Evolutionary conservation across 345 rosid genomes (phyloP), one percentile per base, ranked within the genome.

Genomic region (Eucalyptus virginea): DNA sequence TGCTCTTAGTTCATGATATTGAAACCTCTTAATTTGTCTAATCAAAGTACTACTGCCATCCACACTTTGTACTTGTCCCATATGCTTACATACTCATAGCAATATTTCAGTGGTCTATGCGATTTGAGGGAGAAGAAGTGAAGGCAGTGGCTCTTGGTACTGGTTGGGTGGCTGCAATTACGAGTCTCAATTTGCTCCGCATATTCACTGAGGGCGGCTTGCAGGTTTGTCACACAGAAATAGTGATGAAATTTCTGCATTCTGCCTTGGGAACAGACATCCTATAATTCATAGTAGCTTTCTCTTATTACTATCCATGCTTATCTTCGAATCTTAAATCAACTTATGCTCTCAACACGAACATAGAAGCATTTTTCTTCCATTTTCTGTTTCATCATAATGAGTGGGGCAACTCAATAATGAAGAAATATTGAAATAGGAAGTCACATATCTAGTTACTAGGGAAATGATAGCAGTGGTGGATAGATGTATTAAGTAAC

Each of bases 81-180:
- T 88, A 62, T 92, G 69, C 91, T 94, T 77, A 37, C 45, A 40
- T 21, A 6, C 28, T 77, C 83, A 21, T 77, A 37, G 47, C 83
- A 37, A 77, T 77, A 37, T 77, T 77, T 77, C 83, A 97, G 99
- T 98, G 99, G 99, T 97, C 98, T 86, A 96, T 97, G 99, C 95
- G 99, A 83, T 96, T 98, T 92, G 99, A 95, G 94, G 98, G 96
- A 56, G 99, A 98, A 95, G 99, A 97, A 92, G 99, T 98, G 91
- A 96, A 95, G 92, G 98, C 92, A 87, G 98, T 98, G 26, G 96
- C 98, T 48, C 94, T 96, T 72, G 99, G 99, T 56, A 91, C 92
- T 90, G 93, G 93, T 91, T 98, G 99, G 99, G 97, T 97, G 89
- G 98, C 99, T 94, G 99, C 98, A 88, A 88, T 96, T 90, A 97